Conservation (phyloP, 2,329 filamentous ascomycete genomes). For the Aspergillus clavatus region DNA sequence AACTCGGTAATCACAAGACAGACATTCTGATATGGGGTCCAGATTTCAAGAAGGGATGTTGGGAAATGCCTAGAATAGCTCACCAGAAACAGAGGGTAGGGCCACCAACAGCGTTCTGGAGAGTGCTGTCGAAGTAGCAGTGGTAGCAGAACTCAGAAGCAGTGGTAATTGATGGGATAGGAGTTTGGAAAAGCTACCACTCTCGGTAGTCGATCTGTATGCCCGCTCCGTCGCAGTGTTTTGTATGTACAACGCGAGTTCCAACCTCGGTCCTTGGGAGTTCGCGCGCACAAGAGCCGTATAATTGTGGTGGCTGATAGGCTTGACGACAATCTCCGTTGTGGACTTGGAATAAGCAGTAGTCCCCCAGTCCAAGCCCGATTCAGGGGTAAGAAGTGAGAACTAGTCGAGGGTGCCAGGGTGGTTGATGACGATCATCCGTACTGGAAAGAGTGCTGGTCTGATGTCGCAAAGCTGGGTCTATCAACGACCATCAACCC, state of each 20-base stretch:
- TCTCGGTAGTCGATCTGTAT: background rate
- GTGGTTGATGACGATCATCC: conserved; percentile 14
- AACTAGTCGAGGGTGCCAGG: background rate
- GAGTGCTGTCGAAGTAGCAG: background rate
- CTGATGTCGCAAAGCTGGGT: conserved; percentile 13
- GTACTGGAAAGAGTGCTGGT: conserved; percentile 3
- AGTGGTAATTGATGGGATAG: no score
- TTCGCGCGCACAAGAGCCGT: background rate
- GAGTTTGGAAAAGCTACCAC: no score
- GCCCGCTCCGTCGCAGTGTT: conserved; percentile 4
- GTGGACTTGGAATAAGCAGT: background rate
- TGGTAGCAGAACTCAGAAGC: background rate
- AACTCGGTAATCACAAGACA: background rate
- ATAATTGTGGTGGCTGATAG: background rate
- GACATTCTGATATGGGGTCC: no score
- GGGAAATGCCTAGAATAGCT: no score
- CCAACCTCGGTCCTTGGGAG: conserved; percentile 17
- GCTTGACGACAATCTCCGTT: background rate
- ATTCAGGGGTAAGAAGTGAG: conserved; percentile 18
- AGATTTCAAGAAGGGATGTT: no score
- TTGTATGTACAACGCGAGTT: conserved; percentile 20
- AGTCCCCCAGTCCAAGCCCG: conserved; percentile 4
- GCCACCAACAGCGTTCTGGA: no score
- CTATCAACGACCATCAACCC: conserved; percentile 8
- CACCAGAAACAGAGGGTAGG: no score